Evolutionary conservation across 768 basidiomycete genomes (phyloP), one percentile per base, ranked within the genome.

Genomic region (Panellus pusillus): DNA sequence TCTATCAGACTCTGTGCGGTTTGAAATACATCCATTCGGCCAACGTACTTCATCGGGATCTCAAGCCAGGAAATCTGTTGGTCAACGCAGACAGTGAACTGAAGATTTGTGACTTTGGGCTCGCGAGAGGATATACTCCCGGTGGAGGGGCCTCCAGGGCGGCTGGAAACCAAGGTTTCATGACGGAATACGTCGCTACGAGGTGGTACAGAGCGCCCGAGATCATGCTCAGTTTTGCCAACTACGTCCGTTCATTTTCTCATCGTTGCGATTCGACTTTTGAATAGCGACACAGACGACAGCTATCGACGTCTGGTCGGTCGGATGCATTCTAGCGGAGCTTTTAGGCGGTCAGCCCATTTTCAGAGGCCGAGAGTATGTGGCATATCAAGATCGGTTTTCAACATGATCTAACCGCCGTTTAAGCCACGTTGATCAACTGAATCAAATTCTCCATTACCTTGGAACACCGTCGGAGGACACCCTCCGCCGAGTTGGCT

Each of bases 111-210:
- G 96, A 99, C 72, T 99, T 99, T 68, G 97, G 97, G 41, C 83
- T 99, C 36, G 96, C 97, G 4, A 78, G 95, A 66, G 94, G 94
- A 2, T 96, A 94, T 70, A 92, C 88, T 18, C 92, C 92, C 4
- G 90, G 88, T 17, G 81, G 86, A 42, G 87, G 89, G 31, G 82
- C 81, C 32, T 86, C 83, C 47, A 84, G 79, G 60, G 79, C 85
- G 0, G 84, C 87, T 18, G 86, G 87, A 35, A 89, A 90, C 64
- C 89, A 88, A 65, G 96, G 96, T 0, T 98, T 98, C 74, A 98
- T 98, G 96, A 98, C 97, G 0, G 97, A 98, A 73, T 98, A 96
- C 69, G 90, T 98, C 29, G 96, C 96, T n/a, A 99, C 96, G 8
- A 80, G 96, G 52, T 98, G 96, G 96, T 99, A 99, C 69, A 80